phyloP scores from a whole-genome alignment of 1,284 basidiomycete genomes.

The Moniliophthora roreri region DNA sequence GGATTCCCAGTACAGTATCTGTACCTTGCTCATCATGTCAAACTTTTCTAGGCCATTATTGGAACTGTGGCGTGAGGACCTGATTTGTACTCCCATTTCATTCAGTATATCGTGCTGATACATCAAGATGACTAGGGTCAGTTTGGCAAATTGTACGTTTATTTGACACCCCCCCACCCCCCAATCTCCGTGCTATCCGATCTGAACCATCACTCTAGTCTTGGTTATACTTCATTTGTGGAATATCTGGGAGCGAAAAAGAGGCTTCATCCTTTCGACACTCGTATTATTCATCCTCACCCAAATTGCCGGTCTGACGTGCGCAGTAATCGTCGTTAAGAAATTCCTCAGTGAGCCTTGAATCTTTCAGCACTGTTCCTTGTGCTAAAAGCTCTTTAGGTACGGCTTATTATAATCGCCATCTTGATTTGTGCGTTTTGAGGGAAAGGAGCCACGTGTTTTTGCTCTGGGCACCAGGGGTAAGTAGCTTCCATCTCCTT shows the following conservation, averaged over 20 bases:
- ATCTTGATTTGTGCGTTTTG: background rate
- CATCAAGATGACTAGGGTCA: too few relatives aligned
- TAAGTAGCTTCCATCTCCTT: background rate
- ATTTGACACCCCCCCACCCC: too few relatives aligned
- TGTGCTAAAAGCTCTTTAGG: too few relatives aligned
- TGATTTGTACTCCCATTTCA: too few relatives aligned
- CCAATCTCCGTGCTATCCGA: too few relatives aligned
- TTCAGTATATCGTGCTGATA: too few relatives aligned
- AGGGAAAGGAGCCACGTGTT: background rate
- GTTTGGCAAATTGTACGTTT: background rate
- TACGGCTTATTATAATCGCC: too few relatives aligned
- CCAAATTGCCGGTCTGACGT: background rate
- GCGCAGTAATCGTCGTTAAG: background rate
- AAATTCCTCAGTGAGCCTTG: background rate
- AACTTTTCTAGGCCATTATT: background rate
- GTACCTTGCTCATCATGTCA: too few relatives aligned
- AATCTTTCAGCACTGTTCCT: background rate
- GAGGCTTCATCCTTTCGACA: background rate
- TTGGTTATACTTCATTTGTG: slow-evolving; percentile 8
- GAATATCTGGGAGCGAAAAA: slow-evolving; percentile 6
- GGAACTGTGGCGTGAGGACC: background rate
- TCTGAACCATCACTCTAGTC: background rate
- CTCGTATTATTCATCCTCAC: background rate
- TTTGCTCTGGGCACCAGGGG: slow-evolving; percentile 4
- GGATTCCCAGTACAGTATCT: background rate